Evolutionary conservation across 768 basidiomycete species (phyloP), one percentile per base, ranked within the genome.

Genomic region (Lactifluus subvellereus): DNA sequence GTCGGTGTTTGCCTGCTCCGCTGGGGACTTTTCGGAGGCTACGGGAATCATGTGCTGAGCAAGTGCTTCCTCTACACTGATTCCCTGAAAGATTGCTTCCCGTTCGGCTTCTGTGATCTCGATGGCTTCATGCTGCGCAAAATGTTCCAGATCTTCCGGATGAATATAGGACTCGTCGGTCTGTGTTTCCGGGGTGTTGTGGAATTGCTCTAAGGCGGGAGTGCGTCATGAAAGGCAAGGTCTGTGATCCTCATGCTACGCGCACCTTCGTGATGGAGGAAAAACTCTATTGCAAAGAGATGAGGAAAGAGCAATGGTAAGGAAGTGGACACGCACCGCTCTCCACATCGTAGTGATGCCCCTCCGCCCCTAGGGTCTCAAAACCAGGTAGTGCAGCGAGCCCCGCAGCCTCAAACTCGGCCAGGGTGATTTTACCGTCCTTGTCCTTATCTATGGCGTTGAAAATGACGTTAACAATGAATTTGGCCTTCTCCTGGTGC

Each of bases 161-260:
- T 99, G 97, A 63, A 72, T 88, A 76, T 98, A 99, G 0, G 94
- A 82, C 68, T 93, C 92, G 72, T 98, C 95, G 0, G 94, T 94
- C 74, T 98, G 97, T 0, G 96, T 98, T 72, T 98, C 97, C 0
- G 94, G 95, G 40, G 96, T 98, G 33, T 86, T 88, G 75, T 99
- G 97, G 79, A 81, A 97, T 75, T 91, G 76, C 76, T 98, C 91
- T 92, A 69, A 14, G 27, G 14, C 10, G 37, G 32, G n/a, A 66
- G 32, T 45, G 27, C 18, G 35, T 62, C 61, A 33, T 52, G 60
- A 51, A 22, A 11, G 10, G 54, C 22, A 57, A 33, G 27, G 33
- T 18, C 30, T 6, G 52, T 8, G 22, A 20, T 18, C 16, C 6
- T 22, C 62, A 40, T 48, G 42, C 47, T 37, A 13, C 42, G 67